Percentiles rank a stretch among this genome's conserved stretches.
Conservation (phyloP, 2,329 filamentous ascomycete genomes). For the Stachybotrys chlorohalonatus region DNA sequence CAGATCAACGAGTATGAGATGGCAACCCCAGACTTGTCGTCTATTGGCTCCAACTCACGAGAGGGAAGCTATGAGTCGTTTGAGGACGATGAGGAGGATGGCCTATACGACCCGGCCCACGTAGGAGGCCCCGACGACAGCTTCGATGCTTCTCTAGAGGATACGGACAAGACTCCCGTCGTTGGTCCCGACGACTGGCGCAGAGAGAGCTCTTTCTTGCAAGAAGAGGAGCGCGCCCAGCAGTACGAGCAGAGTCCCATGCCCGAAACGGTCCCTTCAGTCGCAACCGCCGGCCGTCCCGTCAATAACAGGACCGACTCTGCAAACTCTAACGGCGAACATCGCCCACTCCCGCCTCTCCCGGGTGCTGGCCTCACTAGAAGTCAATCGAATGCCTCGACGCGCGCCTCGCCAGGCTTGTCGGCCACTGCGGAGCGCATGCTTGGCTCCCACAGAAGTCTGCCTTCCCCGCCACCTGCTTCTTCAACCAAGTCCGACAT, state of each 20-base stretch:
- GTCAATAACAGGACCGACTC: slow-evolving; percentile 61
- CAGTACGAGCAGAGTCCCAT: slow-evolving; percentile 61
- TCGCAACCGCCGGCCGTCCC: slow-evolving; percentile 38
- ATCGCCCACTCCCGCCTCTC: slow-evolving; percentile 78
- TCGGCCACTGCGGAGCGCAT: slow-evolving; percentile 66
- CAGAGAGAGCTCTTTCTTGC: slow-evolving; percentile 50
- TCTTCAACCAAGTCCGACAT: slow-evolving; percentile 65
- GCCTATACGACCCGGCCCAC: slow-evolving; percentile 43
- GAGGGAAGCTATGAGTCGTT: slow-evolving; percentile 89
- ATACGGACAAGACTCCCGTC: slow-evolving; percentile 94
- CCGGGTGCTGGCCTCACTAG: slow-evolving; percentile 47
- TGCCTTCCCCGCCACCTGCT: slow-evolving; percentile 67
- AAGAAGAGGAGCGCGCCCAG: slow-evolving; percentile 12
- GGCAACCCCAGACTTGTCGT: slow-evolving; percentile 93
- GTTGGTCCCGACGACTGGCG: slow-evolving; percentile 97
- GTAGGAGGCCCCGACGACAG: slow-evolving; percentile 60
- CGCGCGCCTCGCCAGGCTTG: slow-evolving; percentile 51
- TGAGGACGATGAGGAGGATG: slow-evolving; percentile 61
- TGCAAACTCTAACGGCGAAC: slow-evolving; percentile 67
- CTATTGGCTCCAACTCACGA: slow-evolving; percentile 77
- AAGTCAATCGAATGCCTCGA: slow-evolving; percentile 34
- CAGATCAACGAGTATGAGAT: slow-evolving; percentile 98
- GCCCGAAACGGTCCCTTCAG: slow-evolving; percentile 39
- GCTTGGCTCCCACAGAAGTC: slow-evolving; percentile 53
- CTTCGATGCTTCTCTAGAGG: slow-evolving; percentile 91